phyloP scores from a whole-genome alignment of 2,329 filamentous ascomycete species.

The Claviceps digitariae region DNA sequence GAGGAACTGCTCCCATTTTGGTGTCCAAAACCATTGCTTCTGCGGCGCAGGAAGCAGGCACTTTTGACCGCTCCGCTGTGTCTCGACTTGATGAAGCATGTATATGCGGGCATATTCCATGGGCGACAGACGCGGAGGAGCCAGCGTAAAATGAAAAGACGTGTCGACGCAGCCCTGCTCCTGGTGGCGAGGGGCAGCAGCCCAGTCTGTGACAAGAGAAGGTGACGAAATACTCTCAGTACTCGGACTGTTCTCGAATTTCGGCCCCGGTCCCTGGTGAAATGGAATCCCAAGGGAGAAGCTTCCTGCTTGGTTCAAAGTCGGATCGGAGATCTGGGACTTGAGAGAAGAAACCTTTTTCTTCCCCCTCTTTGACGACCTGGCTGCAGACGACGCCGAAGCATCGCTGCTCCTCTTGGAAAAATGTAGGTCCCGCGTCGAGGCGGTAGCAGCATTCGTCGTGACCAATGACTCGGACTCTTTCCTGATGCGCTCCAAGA shows the following conservation, averaged over 20 bases:
- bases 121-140: slow-evolving; percentile 20
- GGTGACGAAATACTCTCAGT: neutral
- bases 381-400: neutral
- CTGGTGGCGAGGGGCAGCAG: neutral
- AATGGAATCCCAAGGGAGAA: neutral
- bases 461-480: slow-evolving; percentile 7
- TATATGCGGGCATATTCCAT: slow-evolving; percentile 27
- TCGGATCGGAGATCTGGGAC: slow-evolving; percentile 13
- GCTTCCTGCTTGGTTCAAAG: slow-evolving; percentile 4
- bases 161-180: neutral
- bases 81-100: slow-evolving; percentile 19
- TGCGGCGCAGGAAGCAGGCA: slow-evolving; percentile 15
- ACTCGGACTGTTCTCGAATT: neutral
- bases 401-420: neutral
- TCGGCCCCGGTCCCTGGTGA: neutral
- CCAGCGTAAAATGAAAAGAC: neutral
- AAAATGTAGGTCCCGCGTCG: neutral
- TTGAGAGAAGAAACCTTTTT: slow-evolving; percentile 9
- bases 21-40: slow-evolving; percentile 22
- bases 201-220: neutral
- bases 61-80: slow-evolving; percentile 15
- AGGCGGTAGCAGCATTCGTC: neutral
- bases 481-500: slow-evolving; percentile 16
- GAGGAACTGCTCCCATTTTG: slow-evolving; percentile 21
- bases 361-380: slow-evolving; percentile 4